Evolutionary conservation across 164 flowering plant genomes (phyloP), one percentile per base, ranked within the genome.

Genomic region (Magnolia kwangsiensis): DNA sequence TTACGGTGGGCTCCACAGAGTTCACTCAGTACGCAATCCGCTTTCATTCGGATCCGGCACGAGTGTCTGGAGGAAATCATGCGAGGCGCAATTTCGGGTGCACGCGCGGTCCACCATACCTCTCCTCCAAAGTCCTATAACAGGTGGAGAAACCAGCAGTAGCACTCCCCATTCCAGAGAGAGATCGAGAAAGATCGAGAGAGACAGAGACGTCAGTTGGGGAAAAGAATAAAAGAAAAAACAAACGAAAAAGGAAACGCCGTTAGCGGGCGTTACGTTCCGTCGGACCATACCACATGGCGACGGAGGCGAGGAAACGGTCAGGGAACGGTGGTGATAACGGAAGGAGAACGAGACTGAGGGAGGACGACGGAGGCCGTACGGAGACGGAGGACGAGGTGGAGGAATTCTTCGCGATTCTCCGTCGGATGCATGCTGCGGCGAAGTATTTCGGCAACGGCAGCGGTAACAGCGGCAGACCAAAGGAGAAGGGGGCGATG

Each of bases 321-420:
- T 13, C 71, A 20, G 58, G 9, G 37, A 72, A 75, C 71, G 79
- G 50, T 51, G 63, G 70, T 9, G 70, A 51, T 51, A 61, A 59
- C 45, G 63, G 79, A n/a, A 45, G 78, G 21, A 73, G 77, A 63
- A 50, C 13, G 66, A 50, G 13, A 67, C 20, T 37, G 29, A 29
- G 63, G 59, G 69, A 14, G 55, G 67, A 23, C n/a, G 29, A 21
- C 23, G 63, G 61, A 64, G n/a, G 67, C 51, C 50, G 50, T 5
- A 9, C n/a, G 51, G 76, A 72, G 51, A 76, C 75, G 61, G 87
- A 84, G 45, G 86, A 79, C 37, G 87, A 87, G 77, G 88, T 87
- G 68, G 88, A 87, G 65, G 90, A 85, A 73, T 87, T 87, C 84
- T 85, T 81, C 65, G 83, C 87, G 18, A 87, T 86, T 23, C 72